These are phyloP conservation scores for Canariomyces notabilis DNA, from an alignment of 2,329 filamentous ascomycete genomes.

Conservation along the genomic window DNA sequence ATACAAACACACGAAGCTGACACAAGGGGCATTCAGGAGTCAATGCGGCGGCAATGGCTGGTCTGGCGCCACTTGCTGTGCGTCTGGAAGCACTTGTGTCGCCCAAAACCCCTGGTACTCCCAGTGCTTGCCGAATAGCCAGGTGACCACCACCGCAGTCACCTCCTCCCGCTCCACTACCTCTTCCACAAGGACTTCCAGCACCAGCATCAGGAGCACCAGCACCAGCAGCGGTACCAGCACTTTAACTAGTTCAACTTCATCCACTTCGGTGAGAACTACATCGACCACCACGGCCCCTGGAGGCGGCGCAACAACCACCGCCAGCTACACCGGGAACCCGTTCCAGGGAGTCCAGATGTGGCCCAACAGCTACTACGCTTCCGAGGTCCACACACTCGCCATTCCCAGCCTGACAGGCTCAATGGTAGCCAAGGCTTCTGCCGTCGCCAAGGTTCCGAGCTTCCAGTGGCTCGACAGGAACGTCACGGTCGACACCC, in stretches of 20 bases:
- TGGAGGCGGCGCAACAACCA: slow-evolving; percentile 28
- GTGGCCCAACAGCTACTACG: slow-evolving; percentile 52
- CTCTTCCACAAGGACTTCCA: slow-evolving; percentile 18
- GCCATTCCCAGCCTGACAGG: slow-evolving; percentile 60
- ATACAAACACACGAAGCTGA: background rate
- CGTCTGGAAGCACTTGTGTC: slow-evolving; percentile 35
- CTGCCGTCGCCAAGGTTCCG: slow-evolving; percentile 47
- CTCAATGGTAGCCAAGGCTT: slow-evolving; percentile 47
- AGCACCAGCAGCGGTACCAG: slow-evolving; percentile 12
- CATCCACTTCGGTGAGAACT: slow-evolving; percentile 28
- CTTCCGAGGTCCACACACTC: slow-evolving; percentile 47
- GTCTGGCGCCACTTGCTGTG: slow-evolving; percentile 42
- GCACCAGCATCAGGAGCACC: slow-evolving; percentile 15
- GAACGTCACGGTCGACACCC: slow-evolving; percentile 40
- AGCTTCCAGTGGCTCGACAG: slow-evolving; percentile 52
- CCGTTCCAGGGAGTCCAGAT: slow-evolving; percentile 46
- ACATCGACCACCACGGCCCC: slow-evolving; percentile 28
- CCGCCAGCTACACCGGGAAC: slow-evolving; percentile 47
- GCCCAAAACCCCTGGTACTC: slow-evolving; percentile 35
- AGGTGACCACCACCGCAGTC: slow-evolving; percentile 18
- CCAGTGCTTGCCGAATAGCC: slow-evolving; percentile 35
- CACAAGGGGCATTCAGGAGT: slow-evolving; percentile 18
- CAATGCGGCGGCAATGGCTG: slow-evolving; percentile 45
- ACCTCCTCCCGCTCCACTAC: slow-evolving; percentile 11
- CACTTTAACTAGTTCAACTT: slow-evolving; percentile 29